Percentiles rank a stretch among this genome's conserved stretches.
phyloP scores from a whole-genome alignment of 768 basidiomycete genomes.

The Glaciozyma martinii region DNA sequence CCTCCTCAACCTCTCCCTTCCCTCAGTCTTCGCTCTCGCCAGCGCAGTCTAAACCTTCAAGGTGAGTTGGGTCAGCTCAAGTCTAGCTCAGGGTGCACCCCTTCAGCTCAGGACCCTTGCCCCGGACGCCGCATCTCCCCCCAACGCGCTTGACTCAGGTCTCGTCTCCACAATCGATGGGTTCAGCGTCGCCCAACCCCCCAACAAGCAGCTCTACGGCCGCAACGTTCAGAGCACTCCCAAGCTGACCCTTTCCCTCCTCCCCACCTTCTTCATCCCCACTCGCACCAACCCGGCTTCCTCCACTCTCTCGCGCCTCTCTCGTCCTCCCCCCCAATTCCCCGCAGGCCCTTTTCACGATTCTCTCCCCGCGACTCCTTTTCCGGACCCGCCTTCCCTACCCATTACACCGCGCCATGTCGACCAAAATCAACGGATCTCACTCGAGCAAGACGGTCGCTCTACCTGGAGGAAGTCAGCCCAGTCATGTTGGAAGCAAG shows the following conservation, averaged over 20 bases:
- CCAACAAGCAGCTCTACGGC: no score
- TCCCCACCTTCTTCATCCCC: not conserved
- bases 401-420: not conserved
- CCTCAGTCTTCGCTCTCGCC: not conserved
- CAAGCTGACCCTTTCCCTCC: not conserved
- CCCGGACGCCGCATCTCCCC: no score
- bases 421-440: not conserved
- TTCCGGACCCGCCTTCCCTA: not conserved
- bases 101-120: not conserved
- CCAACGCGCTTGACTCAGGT: not conserved
- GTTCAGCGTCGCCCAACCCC: no score
- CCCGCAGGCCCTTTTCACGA: not conserved
- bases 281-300: not conserved
- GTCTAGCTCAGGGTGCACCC: not conserved
- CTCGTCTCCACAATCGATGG: not conserved
- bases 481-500: conserved; percentile 13
- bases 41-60: not conserved
- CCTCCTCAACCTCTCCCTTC: not conserved
- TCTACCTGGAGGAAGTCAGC: not conserved
- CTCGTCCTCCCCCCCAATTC: not conserved
- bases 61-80: not conserved
- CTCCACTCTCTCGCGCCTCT: not conserved
- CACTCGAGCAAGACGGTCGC: not conserved
- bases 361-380: not conserved
- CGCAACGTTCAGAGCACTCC: no score